Conservation (phyloP, 2,329 filamentous ascomycete species). For the Sordariomycetes sp. region DNA sequence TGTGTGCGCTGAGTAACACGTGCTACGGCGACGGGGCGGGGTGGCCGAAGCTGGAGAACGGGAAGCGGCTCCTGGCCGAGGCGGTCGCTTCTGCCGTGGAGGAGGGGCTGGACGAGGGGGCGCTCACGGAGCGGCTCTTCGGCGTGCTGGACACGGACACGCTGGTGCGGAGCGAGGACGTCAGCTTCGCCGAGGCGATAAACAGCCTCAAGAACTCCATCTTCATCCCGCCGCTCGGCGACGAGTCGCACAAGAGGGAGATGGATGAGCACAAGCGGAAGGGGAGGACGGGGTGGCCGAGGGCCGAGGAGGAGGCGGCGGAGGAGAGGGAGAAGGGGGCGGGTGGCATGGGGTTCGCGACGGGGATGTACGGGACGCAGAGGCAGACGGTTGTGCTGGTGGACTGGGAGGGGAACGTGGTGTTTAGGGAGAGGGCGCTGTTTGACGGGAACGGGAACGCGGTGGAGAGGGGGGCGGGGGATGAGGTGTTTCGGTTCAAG, state of each 20-base stretch:
- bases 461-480: constrained; percentile 41
- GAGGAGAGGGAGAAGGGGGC: constrained; percentile 22
- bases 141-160: constrained; percentile 45
- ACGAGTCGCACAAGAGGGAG: constrained; percentile 28
- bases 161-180: constrained; percentile 30
- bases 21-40: constrained; percentile 38
- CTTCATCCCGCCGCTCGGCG: constrained; percentile 49
- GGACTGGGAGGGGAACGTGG: constrained; percentile 52
- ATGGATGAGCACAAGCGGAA: constrained; percentile 30
- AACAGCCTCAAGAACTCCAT: constrained; percentile 46
- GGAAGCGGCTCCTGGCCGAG: constrained; percentile 32
- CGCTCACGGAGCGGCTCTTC: constrained; percentile 41
- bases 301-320: constrained; percentile 22
- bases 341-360: constrained; percentile 34
- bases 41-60: constrained; percentile 52
- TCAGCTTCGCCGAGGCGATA: constrained; percentile 40
- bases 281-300: constrained; percentile 15
- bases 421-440: constrained; percentile 47
- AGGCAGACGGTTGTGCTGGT: constrained; percentile 52
- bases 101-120: constrained; percentile 28
- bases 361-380: constrained; percentile 54
- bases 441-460: constrained; percentile 47
- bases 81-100: constrained; percentile 28
- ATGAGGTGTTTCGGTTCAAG: constrained; percentile 43
- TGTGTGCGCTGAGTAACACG: constrained; percentile 53